These are phyloP conservation scores for Boletus barrowsii DNA, from an alignment of 768 basidiomycete species.

Conservation along the genomic window DNA sequence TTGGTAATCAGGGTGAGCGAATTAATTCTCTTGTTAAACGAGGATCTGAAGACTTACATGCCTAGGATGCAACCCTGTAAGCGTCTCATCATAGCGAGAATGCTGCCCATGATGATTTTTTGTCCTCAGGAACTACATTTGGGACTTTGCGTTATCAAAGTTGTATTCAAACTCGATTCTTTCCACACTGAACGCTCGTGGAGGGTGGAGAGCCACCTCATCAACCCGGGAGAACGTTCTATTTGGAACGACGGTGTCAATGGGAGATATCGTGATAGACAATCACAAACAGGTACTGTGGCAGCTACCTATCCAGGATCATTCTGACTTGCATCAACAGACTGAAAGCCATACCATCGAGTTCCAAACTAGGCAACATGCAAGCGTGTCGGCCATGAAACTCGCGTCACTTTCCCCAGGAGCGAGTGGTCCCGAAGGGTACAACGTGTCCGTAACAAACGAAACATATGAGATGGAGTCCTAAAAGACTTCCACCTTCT, in stretches of 20 bases:
- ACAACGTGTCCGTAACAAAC: neutral
- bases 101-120: neutral
- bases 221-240: slow-evolving; percentile 6
- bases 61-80: slow-evolving; percentile 11
- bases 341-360: slow-evolving; percentile 3
- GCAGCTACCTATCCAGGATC: neutral
- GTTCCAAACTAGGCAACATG: neutral
- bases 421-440: neutral
- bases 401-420: neutral
- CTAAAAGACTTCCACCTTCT: neutral
- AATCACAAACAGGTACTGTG: slow-evolving; percentile 4
- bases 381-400: neutral
- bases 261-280: neutral
- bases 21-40: neutral
- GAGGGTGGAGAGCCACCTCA: slow-evolving; percentile 17
- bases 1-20: slow-evolving; percentile 16
- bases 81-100: neutral
- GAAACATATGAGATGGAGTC: neutral
- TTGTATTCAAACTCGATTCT: slow-evolving; percentile 25
- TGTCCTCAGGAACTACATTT: slow-evolving; percentile 19
- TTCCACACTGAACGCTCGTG: slow-evolving; percentile 24
- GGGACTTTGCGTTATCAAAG: slow-evolving; percentile 28
- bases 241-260: neutral
- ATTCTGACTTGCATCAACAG: neutral
- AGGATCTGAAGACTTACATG: neutral